phyloP scores from a whole-genome alignment of 1,139 yeast species.

The Diutina ranongensis region DNA sequence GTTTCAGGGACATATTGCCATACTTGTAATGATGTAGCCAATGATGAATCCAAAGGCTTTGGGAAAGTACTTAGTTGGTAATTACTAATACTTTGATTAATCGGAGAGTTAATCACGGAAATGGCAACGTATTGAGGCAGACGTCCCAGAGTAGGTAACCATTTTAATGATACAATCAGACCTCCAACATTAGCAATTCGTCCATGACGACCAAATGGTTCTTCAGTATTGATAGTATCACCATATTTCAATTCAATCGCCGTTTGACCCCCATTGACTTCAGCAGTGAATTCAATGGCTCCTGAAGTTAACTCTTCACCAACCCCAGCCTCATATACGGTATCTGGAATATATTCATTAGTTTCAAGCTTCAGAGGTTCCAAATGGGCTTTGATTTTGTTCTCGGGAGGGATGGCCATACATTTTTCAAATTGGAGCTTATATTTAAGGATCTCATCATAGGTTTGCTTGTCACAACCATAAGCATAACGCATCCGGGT shows the following conservation, averaged over 20 bases:
- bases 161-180: slow-evolving; percentile 38
- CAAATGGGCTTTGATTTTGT: not conserved
- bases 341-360: not conserved
- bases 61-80: slow-evolving; percentile 24
- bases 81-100: slow-evolving; percentile 16
- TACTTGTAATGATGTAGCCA: slow-evolving; percentile 33
- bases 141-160: slow-evolving; percentile 29
- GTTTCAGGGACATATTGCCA: slow-evolving; percentile 23
- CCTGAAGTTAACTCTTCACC: not conserved
- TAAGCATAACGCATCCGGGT: not conserved
- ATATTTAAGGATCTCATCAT: not conserved
- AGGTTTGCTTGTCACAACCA: not conserved
- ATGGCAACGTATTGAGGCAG: slow-evolving; percentile 39
- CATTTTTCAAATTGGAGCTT: not conserved
- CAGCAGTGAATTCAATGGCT: not conserved
- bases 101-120: slow-evolving; percentile 20
- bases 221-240: not conserved
- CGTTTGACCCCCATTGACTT: too few relatives aligned
- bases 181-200: slow-evolving; percentile 39
- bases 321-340: not conserved
- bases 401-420: not conserved
- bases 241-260: not conserved
- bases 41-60: slow-evolving; percentile 9
- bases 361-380: not conserved
- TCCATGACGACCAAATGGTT: not conserved